Evolutionary conservation across 1,284 basidiomycete species (phyloP).

Genomic region (Exsudoporus floridanus): DNA sequence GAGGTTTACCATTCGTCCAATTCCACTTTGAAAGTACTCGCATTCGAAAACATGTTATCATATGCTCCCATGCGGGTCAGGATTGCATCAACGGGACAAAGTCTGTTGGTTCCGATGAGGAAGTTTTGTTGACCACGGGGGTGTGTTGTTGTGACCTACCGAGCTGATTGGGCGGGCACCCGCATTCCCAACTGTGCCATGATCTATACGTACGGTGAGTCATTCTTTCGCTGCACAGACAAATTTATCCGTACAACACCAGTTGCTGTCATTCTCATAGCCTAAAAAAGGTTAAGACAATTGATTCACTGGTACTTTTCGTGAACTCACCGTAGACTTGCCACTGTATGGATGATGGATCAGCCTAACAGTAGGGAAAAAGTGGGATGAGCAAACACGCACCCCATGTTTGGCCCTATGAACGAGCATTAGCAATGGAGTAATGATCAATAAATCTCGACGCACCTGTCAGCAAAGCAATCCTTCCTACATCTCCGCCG

Average conservation of each 20-base stretch:
- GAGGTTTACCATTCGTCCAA: constrained; percentile 82
- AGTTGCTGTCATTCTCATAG: constrained; percentile 95
- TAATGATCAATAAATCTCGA: constrained; percentile 9
- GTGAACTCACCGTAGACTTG: constrained; percentile 70
- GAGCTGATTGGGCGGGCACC: constrained; percentile 84
- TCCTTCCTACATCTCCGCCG: constrained; percentile 75
- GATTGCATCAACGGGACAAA: constrained; percentile 92
- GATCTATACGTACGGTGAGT: constrained; percentile 56
- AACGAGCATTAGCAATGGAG: constrained; percentile 1
- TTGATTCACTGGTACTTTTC: background rate
- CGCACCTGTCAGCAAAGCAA: constrained; percentile 86
- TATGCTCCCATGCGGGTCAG: constrained; percentile 98
- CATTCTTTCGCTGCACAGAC: background rate
- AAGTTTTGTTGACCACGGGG: background rate
- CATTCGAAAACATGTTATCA: constrained; percentile 94
- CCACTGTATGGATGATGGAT: constrained; percentile 48
- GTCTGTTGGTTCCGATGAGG: constrained; percentile 38
- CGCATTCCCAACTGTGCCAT: constrained; percentile 99
- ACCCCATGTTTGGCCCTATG: constrained; percentile 88
- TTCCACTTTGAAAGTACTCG: constrained; percentile 96
- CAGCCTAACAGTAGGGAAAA: background rate
- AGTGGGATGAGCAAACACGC: constrained; percentile 31
- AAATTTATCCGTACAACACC: constrained; percentile 62
- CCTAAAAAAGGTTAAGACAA: constrained; percentile 40
- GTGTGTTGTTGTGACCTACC: constrained; percentile 43